Evolutionary conservation across 192 early-diverging fungal species (phyloP).

Genomic region (Geranomyces variabilis): DNA sequence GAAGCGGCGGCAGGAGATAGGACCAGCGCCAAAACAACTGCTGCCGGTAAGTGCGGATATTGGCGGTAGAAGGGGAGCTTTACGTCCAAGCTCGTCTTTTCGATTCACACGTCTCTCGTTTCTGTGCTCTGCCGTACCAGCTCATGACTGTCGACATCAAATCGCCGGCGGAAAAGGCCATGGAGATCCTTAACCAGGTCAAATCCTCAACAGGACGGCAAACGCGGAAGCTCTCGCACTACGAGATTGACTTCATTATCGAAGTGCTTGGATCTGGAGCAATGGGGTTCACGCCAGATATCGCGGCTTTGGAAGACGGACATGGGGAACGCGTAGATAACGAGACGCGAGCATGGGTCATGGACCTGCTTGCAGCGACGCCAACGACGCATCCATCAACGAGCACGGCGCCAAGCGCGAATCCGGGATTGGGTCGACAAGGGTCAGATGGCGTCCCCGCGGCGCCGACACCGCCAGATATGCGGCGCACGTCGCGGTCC

Average conservation of each 20-base stretch:
- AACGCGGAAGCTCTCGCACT: conserved; percentile 6
- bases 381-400: neutral
- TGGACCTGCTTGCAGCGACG: conserved; percentile 27
- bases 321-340: conserved; percentile 30
- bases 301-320: conserved; percentile 17
- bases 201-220: neutral
- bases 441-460: conserved; percentile 2
- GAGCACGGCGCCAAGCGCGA: neutral
- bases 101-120: too few species aligned
- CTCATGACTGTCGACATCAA: conserved; percentile 24
- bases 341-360: conserved; percentile 34
- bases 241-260: conserved; percentile 38
- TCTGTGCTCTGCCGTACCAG: neutral
- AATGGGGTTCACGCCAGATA: conserved; percentile 24
- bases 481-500: neutral
- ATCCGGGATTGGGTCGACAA: neutral
- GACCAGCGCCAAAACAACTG: neutral
- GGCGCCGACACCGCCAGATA: neutral
- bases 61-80: too few species aligned
- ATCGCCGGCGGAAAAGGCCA: conserved; percentile 24
- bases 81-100: too few species aligned
- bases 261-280: conserved; percentile 24
- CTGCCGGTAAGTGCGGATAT: conserved; percentile 1
- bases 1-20: neutral
- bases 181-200: conserved; percentile 26